Conservation (phyloP, 179 eudicot species). For the Vitellaria paradoxa region DNA sequence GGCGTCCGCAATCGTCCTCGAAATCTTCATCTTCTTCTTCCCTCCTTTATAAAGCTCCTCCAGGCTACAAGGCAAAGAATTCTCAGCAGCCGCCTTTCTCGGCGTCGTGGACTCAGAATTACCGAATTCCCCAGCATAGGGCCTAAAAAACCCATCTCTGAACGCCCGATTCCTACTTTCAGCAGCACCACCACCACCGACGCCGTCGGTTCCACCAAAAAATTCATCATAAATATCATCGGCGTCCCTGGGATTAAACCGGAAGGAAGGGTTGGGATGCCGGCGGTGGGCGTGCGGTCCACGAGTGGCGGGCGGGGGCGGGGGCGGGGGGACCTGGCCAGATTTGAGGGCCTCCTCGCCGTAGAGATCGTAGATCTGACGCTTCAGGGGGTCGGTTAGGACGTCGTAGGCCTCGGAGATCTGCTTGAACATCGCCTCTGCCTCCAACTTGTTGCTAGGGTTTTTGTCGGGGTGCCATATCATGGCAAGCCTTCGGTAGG, state of each 20-base stretch:
- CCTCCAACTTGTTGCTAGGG: slow-evolving; percentile 46
- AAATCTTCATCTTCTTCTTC: slow-evolving; percentile 89
- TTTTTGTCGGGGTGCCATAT: slow-evolving; percentile 66
- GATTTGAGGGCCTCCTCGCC: slow-evolving; percentile 72
- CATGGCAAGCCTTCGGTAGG: slow-evolving; percentile 78
- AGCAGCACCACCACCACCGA: slow-evolving; percentile 13
- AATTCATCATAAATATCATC: slow-evolving; percentile 73
- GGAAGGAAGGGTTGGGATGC: slow-evolving; percentile 41
- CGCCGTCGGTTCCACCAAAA: slow-evolving; percentile 45
- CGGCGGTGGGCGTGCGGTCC: slow-evolving; percentile 19
- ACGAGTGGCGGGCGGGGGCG: slow-evolving; percentile 50
- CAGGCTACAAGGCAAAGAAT: slow-evolving; percentile 56
- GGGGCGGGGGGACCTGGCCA: slow-evolving; percentile 47
- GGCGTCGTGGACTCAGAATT: slow-evolving; percentile 12
- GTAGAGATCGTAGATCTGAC: slow-evolving; percentile 83
- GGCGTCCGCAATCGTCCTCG: slow-evolving; percentile 55
- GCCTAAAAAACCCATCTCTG: slow-evolving; percentile 39
- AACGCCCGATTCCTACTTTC: slow-evolving; percentile 24
- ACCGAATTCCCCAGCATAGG: slow-evolving; percentile 25
- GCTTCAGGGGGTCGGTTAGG: slow-evolving; percentile 62
- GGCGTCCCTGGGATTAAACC: slow-evolving; percentile 70
- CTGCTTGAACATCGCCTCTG: slow-evolving; percentile 81
- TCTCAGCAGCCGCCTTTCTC: slow-evolving; percentile 65
- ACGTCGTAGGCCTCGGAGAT: slow-evolving; percentile 87
- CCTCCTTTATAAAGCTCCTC: slow-evolving; percentile 72